Conservation (phyloP, 495 filamentous ascomycete genomes). For the Astrothelium subdiscretum region DNA sequence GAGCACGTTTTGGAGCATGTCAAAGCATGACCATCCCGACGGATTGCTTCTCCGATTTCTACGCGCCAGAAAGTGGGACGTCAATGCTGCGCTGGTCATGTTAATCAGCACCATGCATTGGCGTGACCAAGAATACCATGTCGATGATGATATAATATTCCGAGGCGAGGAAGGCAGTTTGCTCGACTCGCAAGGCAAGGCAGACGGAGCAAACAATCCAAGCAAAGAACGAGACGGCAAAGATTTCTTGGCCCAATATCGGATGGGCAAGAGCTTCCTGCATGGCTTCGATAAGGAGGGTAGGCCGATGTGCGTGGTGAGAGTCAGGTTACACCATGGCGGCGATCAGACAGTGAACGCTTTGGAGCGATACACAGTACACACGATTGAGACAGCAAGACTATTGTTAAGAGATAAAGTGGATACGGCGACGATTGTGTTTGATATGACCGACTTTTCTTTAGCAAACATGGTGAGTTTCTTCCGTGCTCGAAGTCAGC, state of each 20-base stretch:
- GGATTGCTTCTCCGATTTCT: constrained; percentile 78
- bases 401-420: constrained; percentile 67
- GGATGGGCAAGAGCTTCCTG: constrained; percentile 90
- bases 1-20: constrained; percentile 83
- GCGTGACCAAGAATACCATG: constrained; percentile 67
- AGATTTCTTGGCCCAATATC: constrained; percentile 75
- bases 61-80: constrained; percentile 90
- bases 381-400: constrained; percentile 83
- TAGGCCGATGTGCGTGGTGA: constrained; percentile 76
- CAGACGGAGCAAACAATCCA: constrained; percentile 43
- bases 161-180: constrained; percentile 61
- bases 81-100: constrained; percentile 89
- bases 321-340: constrained; percentile 67
- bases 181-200: constrained; percentile 23
- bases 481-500: constrained; percentile 56
- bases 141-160: constrained; percentile 75
- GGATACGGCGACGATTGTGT: constrained; percentile 88
- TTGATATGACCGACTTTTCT: constrained; percentile 90
- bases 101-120: constrained; percentile 88
- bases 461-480: constrained; percentile 80
- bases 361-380: constrained; percentile 83
- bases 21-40: constrained; percentile 92
- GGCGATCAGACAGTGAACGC: constrained; percentile 71
- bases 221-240: constrained; percentile 53
- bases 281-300: constrained; percentile 80